Evolutionary conservation across 805 yeast genomes (phyloP).

Genomic region (Zygosaccharomyces rouxii): DNA sequence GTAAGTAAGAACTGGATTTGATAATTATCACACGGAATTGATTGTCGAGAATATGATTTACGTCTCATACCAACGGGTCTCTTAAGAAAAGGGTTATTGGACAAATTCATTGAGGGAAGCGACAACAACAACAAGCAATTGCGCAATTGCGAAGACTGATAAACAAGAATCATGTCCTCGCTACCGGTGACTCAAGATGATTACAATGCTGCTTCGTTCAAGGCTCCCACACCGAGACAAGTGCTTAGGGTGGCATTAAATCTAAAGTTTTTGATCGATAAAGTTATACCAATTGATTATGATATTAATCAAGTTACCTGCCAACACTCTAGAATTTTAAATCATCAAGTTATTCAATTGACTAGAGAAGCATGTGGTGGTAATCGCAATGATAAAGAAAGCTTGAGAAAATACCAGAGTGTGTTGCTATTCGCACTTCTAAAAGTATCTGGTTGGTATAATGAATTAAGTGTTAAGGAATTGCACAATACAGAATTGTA

Average conservation of each 20-base stretch:
- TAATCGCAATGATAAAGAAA: constrained; percentile 48
- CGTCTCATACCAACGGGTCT: background rate
- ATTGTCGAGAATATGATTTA: background rate
- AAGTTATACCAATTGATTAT: constrained; percentile 62
- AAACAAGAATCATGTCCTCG: constrained; percentile 2
- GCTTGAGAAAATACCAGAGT: constrained; percentile 61
- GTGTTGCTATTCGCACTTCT: constrained; percentile 65
- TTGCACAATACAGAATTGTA: constrained; percentile 65
- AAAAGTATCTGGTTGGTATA: constrained; percentile 77
- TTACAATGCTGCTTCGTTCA: constrained; percentile 2
- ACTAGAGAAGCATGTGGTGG: constrained; percentile 80
- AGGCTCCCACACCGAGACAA: constrained; percentile 60
- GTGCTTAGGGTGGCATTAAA: constrained; percentile 65
- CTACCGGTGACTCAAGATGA: constrained; percentile 11
- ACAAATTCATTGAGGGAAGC: background rate
- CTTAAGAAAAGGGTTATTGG: background rate
- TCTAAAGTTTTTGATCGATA: constrained; percentile 67
- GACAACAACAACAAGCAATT: background rate
- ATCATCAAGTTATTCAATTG: constrained; percentile 52
- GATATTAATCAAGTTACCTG: constrained; percentile 45
- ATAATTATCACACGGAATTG: background rate
- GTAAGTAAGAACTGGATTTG: background rate
- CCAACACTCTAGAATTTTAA: constrained; percentile 58
- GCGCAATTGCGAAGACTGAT: background rate
- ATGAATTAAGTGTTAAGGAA: constrained; percentile 52